Base-by-base conservation (phyloP, 352 stramenopile genomes). In the Globisporangium viniferum region DNA sequence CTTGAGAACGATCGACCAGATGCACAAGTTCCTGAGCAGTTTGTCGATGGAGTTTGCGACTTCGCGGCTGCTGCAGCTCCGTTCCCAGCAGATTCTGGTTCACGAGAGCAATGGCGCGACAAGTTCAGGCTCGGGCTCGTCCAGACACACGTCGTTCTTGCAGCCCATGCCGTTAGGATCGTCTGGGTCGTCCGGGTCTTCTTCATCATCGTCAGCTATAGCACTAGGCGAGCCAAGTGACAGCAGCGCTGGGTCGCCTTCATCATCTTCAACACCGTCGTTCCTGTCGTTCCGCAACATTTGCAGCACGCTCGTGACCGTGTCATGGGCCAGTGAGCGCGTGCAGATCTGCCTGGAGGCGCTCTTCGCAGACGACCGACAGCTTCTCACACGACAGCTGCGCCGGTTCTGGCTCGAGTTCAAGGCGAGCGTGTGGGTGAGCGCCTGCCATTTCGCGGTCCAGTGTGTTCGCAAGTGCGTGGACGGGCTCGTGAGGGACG, bases 341-440 rank as follows among this genome's bases (percentile, higher is more conserved):
- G 55, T 86, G 9, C 46, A 84, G 48, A 78, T 86, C 41, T 71
- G 73, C 3, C 69, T 88, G 1, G 81, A 89, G 55, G 72, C 72
- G n/a, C 59, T 88, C 29, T 81, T 88, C 22, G 72, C 75, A 0
- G 76, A 87, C 59, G 79, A 84, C 2, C 69, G 68, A 4, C 76
- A 85, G 57, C 64, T 60, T 0, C 67, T 75, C 1, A 76, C 78
- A 22, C 72, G 73, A 24, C 73, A 80, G 51, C 59, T 86, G 29
- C 77, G 71, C 58, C 77, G 73, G 35, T 81, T 89, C 57, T 86
- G 75, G 74, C 72, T 81, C 14, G 81, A 88, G 46, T 77, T 88
- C 44, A 81, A 80, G 51, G 70, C 72, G 36, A 81, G 75, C 35
- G 71, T 86, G 31, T 72, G 70, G 12, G 59, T 71, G 0, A 65